Percentiles rank a stretch among this genome's conserved stretches.
Conservation (phyloP, 1,284 basidiomycete genomes). For the Apiotrichum veenhuisii region DNA sequence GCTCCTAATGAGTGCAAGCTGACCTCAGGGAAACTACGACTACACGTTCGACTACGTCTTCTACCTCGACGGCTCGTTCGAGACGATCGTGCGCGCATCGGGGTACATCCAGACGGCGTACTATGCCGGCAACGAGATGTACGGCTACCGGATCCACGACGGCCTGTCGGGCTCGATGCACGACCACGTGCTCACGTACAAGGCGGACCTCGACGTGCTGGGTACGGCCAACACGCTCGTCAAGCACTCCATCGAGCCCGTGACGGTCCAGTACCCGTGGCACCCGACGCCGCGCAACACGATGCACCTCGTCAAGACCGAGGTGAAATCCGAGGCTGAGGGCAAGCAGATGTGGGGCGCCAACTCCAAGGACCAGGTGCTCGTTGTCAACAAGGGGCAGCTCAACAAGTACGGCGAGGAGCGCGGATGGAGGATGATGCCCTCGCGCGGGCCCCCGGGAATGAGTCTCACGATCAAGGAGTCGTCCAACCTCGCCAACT, state of each 20-base stretch:
- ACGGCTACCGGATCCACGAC: slow-evolving; percentile 41
- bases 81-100: slow-evolving; percentile 38
- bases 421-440: slow-evolving; percentile 42
- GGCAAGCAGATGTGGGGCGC: slow-evolving; percentile 26
- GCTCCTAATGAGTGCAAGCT: too few relatives aligned
- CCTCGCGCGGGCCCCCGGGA: slow-evolving; percentile 10
- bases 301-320: not conserved
- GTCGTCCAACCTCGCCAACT: slow-evolving; percentile 35
- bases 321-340: slow-evolving; percentile 55
- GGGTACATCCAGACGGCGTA: slow-evolving; percentile 43
- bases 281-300: slow-evolving; percentile 21
- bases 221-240: slow-evolving; percentile 37
- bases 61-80: slow-evolving; percentile 39
- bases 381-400: slow-evolving; percentile 60
- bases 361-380: slow-evolving; percentile 52
- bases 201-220: slow-evolving; percentile 33
- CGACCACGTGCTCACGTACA: slow-evolving; percentile 37
- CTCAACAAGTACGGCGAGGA: slow-evolving; percentile 50
- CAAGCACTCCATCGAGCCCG: slow-evolving; percentile 32
- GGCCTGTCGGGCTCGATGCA: slow-evolving; percentile 40
- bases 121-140: slow-evolving; percentile 37
- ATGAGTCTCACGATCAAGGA: slow-evolving; percentile 34
- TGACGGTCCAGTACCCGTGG: slow-evolving; percentile 37
- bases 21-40: slow-evolving; percentile 42
- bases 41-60: slow-evolving; percentile 41